Evolutionary conservation across 1,139 yeast genomes (phyloP).

Genomic region (Zygotorulaspora mrakii): DNA sequence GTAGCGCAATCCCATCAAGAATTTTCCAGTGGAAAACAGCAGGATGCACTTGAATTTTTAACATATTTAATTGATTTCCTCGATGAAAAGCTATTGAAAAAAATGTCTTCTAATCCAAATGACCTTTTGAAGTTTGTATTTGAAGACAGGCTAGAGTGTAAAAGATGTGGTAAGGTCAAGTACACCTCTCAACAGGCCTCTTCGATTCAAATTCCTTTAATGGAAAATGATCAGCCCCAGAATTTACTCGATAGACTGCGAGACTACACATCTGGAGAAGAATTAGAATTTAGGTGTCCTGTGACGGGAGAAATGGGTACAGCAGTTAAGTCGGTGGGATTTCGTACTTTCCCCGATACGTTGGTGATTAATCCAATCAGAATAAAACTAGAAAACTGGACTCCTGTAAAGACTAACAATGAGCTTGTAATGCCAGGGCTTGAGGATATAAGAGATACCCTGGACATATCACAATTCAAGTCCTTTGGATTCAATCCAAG

Average conservation of each 20-base stretch:
- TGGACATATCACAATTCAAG: slow-evolving; percentile 41
- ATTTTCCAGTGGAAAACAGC: slow-evolving; percentile 83
- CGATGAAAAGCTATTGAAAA: slow-evolving; percentile 42
- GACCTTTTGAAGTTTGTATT: slow-evolving; percentile 59
- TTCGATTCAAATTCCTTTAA: slow-evolving; percentile 60
- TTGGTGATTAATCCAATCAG: slow-evolving; percentile 73
- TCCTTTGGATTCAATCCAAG: slow-evolving; percentile 36
- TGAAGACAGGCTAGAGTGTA: slow-evolving; percentile 64
- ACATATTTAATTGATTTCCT: slow-evolving; percentile 61
- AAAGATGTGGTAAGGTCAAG: slow-evolving; percentile 57
- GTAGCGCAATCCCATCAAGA: slow-evolving; percentile 79
- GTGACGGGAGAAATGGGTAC: slow-evolving; percentile 43
- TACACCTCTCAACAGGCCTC: slow-evolving; percentile 61
- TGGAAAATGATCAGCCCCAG: slow-evolving; percentile 42
- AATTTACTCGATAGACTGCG: slow-evolving; percentile 51
- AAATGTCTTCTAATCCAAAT: slow-evolving; percentile 42
- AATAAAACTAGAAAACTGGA: slow-evolving; percentile 84
- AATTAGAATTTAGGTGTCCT: slow-evolving; percentile 66
- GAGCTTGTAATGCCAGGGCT: slow-evolving; percentile 60
- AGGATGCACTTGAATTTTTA: slow-evolving; percentile 91
- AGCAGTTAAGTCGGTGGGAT: slow-evolving; percentile 48
- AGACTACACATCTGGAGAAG: slow-evolving; percentile 48
- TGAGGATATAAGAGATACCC: slow-evolving; percentile 17
- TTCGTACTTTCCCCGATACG: slow-evolving; percentile 66
- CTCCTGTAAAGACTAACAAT: slow-evolving; percentile 75